Base-by-base conservation (phyloP, 768 basidiomycete genomes). In the Piloderma croceum region DNA sequence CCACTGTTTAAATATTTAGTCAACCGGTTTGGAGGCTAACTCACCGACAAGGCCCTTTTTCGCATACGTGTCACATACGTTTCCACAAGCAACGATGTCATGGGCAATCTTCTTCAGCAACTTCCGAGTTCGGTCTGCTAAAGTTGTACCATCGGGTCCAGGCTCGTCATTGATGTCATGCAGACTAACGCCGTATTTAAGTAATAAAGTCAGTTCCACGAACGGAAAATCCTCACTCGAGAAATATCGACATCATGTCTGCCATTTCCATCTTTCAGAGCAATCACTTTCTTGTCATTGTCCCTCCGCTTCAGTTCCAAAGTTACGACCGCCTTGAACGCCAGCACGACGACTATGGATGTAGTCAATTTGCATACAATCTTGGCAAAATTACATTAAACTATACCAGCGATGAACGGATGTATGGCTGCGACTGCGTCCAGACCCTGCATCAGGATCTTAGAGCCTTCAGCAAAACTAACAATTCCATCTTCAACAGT, bases 261-360 rank as follows among this genome's bases (percentile, higher is more conserved):
- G 62, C 64, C 73, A 78, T 78, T 44, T 73, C 67, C 7, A 69
- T 41, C n/a, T 48, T 70, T 70, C 5, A 79, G 57, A 3, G 62
- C 56, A 2, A 67, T 43, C 6, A 76, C 63, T 44, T 73, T 74
- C 41, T 63, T 67, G 40, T 77, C 70, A 39, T 79, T 78, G 20
- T 74, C 72, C 18, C 70, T 58, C 18, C 74, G 59, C 3, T 68
- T 70, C 39, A 69, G 39, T 38, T 76, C 74, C 24, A 77, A 56
- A 13, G 67, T 65, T 20, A 74, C 62, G 5, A 73, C 72, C 0
- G 72, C 57, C 24, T 68, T 62, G 54, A 78, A 78, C 1, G 75
- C 74, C 10, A 66, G 50, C 13, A 76, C 69, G 21, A 67, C 73
- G 34, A 73, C 76, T 60, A n/a, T n/a, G n/a, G 12, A 6, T n/a